Base-by-base conservation (phyloP, 2,329 filamentous ascomycete species). In the Juglanconis sp. region DNA sequence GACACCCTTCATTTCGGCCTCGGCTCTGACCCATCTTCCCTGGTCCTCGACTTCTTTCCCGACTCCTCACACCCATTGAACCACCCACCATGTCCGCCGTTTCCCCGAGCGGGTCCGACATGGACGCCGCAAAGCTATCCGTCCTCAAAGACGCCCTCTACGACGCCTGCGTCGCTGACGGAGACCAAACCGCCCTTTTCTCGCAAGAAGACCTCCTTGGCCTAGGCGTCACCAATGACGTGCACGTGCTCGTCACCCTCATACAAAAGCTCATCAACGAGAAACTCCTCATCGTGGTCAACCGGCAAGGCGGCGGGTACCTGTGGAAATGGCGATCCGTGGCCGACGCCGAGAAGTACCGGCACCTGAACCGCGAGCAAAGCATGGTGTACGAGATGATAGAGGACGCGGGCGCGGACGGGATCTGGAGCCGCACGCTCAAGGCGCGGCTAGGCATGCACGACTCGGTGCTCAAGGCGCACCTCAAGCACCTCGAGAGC, bases 391-490 rank as follows among this genome's bases (percentile, higher is more conserved):
- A 96, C 81, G 86, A 87, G 65, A 85, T 91, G 68, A 94, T 99
- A 71, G 94, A 98, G 75, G 88, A 91, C 67, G 88, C 90, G 35
- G 91, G 90, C 65, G 84, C 86, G 65, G 89, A 92, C 68, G 95
- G 94, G 63, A 91, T 96, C 69, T 99, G 95, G 95, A 89, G 89
- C 63, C 91, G 92, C 72, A 89, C 87, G 13, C 88, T 99, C 67
- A 91, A 93, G 73, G 83, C 82, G 67, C 87, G 87, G 63, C 88
- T 92, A 60, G 90, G 91, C 74, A 85, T 96, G 72, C 91, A 96
- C 77, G 91, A 94, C 69, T 88, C 88, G 53, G 86, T 90, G 42
- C 83, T 98, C 68, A 90, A 90, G 68, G 89, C 89, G 68, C 87
- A 87, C 34, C 82, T 98, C 67, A 96, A 96, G 77, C 86, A 88